These are phyloP conservation scores for Paraphoma sp. DNA, from an alignment of 2,329 filamentous ascomycete species.

Conservation along the genomic window DNA sequence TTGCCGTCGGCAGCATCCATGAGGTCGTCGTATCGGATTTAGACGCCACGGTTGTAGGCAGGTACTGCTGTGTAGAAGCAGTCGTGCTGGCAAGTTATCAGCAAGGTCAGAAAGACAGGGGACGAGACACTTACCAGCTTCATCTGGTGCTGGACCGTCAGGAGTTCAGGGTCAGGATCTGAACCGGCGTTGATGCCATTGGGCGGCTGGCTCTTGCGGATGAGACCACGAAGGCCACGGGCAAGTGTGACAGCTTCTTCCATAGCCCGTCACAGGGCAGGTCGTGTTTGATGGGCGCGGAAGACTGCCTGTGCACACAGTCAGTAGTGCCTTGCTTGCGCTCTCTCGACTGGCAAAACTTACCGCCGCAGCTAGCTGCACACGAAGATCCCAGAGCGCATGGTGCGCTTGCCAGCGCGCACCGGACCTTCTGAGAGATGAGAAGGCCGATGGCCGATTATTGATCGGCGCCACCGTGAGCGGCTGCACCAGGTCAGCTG, in stretches of 20 bases:
- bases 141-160: constrained; percentile 35
- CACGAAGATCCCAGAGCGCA: too few species aligned
- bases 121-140: constrained; percentile 30
- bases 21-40: constrained; percentile 50
- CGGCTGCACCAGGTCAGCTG: neutral
- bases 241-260: too few species aligned
- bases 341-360: too few species aligned
- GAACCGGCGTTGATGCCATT: constrained; percentile 28
- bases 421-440: neutral
- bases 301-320: too few species aligned
- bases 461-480: neutral
- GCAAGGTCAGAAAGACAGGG: constrained; percentile 5
- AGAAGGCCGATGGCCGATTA: neutral
- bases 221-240: too few species aligned
- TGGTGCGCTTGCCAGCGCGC: too few species aligned
- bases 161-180: constrained; percentile 31
- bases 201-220: neutral
- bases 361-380: too few species aligned
- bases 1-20: constrained; percentile 39
- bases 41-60: constrained; percentile 29
- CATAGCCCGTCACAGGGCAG: too few species aligned
- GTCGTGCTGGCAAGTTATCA: constrained; percentile 31
- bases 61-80: constrained; percentile 31
- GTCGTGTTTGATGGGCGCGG: too few species aligned
- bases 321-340: too few species aligned